Base-by-base conservation (phyloP, 1,284 basidiomycete genomes). In the Cryptococcus depauperatus region DNA sequence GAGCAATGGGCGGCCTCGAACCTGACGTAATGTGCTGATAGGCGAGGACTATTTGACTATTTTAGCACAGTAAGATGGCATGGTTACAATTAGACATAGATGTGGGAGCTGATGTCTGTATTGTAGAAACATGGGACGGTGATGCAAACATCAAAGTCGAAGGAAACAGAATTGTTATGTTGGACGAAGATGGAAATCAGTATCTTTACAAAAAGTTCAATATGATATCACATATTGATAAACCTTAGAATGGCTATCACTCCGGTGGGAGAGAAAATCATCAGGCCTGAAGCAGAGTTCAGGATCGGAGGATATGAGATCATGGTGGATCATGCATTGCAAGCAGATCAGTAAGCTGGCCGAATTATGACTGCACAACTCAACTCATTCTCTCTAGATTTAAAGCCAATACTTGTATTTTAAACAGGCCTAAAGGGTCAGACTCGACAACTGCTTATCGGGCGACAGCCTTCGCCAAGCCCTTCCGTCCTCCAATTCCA, bases 241-340 rank as follows among this genome's bases (percentile, higher is more conserved):
- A 44, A 25, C 3, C 4, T 5, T 42, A 66, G 62, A 28, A 60
- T 69, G 48, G 63, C 50, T 5, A 56, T 54, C 0, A 56, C 56
- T 2, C 43, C 53, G 7, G 54, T 64, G 22, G 46, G 51, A 0
- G 62, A 4, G 37, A 50, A 29, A 25, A 55, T 11, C 54, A 52
- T 11, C 44, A 44, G 6, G 37, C 55, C 26, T 58, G 66, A 27
- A 37, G 50, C 25, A 1, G 77, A 79, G 41, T 72, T 86, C 42
- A 69, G 59, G 6, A 64, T 90, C 6, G 79, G 80, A 1, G 77
- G 76, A 28, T 84, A 81, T 62, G 85, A 89, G 33, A 70, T 86
- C 13, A 56, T 61, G 27, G 55, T 67, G 2, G 65, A 69, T 39
- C 50, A 55, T 7, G 37, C 42, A 14, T 49, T 67, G 4, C 38